Evolutionary conservation across 371 early-diverging fungal genomes (phyloP).

Genomic region (Amoeboradix gromovi): DNA sequence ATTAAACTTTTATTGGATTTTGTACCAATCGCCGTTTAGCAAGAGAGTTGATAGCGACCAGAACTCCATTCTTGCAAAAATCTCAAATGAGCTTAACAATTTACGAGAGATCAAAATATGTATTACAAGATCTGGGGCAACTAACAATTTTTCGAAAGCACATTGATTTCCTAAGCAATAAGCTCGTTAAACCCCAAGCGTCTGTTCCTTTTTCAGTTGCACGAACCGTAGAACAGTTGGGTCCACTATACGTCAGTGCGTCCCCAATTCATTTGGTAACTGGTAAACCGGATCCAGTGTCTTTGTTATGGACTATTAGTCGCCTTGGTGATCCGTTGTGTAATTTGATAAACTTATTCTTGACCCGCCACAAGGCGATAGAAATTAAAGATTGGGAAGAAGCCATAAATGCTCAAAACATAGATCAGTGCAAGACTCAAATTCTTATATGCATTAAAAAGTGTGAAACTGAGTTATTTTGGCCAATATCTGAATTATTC

Average conservation of each 20-base stretch:
- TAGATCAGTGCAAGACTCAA: slow-evolving; percentile 44
- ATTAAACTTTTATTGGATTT: too few relatives aligned
- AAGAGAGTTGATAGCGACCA: too few relatives aligned
- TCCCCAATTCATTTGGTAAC: background rate
- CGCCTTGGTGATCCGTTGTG: slow-evolving; percentile 64
- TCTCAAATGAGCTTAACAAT: too few relatives aligned
- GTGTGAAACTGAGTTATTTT: slow-evolving; percentile 28
- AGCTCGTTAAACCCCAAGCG: too few relatives aligned
- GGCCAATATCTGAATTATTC: slow-evolving; percentile 47
- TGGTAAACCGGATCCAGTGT: slow-evolving; percentile 32
- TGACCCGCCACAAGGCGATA: slow-evolving; percentile 17
- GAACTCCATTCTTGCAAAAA: too few relatives aligned
- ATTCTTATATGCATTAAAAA: slow-evolving; percentile 47
- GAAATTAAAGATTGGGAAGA: slow-evolving; percentile 8
- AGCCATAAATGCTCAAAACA: slow-evolving; percentile 15
- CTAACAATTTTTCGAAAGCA: too few relatives aligned
- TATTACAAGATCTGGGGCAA: too few relatives aligned
- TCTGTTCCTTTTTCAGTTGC: too few relatives aligned
- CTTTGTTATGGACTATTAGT: slow-evolving; percentile 53
- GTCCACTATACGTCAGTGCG: background rate
- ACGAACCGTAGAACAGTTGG: background rate
- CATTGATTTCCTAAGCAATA: too few relatives aligned
- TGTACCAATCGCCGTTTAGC: too few relatives aligned
- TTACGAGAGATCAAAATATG: too few relatives aligned
- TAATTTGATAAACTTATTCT: slow-evolving; percentile 41